Conservation (phyloP, 2,329 filamentous ascomycete species). For the Cordyceps pruinosa region DNA sequence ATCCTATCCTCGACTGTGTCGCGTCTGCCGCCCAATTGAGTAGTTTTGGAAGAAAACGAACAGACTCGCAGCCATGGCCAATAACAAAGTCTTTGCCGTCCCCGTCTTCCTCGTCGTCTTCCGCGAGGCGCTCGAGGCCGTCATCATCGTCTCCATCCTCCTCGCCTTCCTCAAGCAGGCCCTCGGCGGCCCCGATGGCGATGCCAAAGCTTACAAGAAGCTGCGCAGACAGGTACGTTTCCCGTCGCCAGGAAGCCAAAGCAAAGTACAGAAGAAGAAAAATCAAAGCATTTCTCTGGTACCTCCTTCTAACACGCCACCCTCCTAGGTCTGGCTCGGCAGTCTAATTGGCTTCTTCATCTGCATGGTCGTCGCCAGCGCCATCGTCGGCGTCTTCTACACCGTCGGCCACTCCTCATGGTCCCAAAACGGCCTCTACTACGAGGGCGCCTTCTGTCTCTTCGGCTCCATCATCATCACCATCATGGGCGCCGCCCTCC, state of each 20-base stretch:
- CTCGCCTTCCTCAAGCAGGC: conserved; percentile 81
- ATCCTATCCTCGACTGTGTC: too few relatives aligned
- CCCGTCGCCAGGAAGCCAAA: neutral
- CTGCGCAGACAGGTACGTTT: conserved; percentile 54
- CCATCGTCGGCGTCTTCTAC: conserved; percentile 69
- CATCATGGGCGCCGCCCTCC: conserved; percentile 69
- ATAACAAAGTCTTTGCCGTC: conserved; percentile 65
- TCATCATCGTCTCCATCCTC: conserved; percentile 80
- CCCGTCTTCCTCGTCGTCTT: conserved; percentile 89
- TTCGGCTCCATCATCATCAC: conserved; percentile 75
- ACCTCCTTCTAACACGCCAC: neutral
- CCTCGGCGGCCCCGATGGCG: conserved; percentile 55
- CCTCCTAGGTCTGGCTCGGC: conserved; percentile 51
- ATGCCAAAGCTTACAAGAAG: conserved; percentile 58
- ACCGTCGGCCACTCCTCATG: conserved; percentile 59
- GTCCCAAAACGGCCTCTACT: conserved; percentile 63
- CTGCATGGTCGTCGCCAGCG: conserved; percentile 58
- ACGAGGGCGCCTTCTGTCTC: conserved; percentile 73
- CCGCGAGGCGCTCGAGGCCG: conserved; percentile 75
- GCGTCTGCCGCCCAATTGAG: too few relatives aligned
- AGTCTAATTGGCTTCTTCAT: conserved; percentile 55
- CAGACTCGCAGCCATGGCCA: conserved; percentile 43
- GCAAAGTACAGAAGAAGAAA: too few relatives aligned
- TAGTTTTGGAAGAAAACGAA: neutral
- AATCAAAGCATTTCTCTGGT: too few relatives aligned